These are phyloP conservation scores for Alternaria atra DNA, from an alignment of 2,329 filamentous ascomycete species.

Conservation along the genomic window DNA sequence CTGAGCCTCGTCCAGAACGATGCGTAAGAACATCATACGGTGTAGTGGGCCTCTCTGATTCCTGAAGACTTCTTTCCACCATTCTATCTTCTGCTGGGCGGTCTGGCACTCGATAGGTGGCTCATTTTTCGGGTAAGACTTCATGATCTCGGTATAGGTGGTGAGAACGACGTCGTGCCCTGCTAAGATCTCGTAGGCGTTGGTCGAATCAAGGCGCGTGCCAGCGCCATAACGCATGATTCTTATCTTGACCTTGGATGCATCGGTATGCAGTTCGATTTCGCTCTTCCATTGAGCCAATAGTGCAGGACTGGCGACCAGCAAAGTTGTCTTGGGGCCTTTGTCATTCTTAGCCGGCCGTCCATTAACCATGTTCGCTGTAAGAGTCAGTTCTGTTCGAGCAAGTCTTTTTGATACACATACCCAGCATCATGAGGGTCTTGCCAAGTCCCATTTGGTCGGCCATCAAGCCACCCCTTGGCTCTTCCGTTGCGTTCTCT, in stretches of 20 bases:
- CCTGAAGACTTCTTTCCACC: slow-evolving; percentile 46
- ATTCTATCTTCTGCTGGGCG: slow-evolving; percentile 51
- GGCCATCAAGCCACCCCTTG: slow-evolving; percentile 54
- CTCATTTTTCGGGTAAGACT: slow-evolving; percentile 54
- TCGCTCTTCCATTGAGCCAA: slow-evolving; percentile 53
- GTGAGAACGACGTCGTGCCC: slow-evolving; percentile 51
- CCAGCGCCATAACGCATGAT: slow-evolving; percentile 42
- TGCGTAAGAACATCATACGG: slow-evolving; percentile 53
- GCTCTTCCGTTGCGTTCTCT: slow-evolving; percentile 54
- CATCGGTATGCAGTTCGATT: slow-evolving; percentile 40
- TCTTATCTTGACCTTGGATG: slow-evolving; percentile 13
- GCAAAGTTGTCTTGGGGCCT: slow-evolving; percentile 50
- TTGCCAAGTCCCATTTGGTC: slow-evolving; percentile 57
- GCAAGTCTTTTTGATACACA: neutral
- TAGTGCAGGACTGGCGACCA: slow-evolving; percentile 54
- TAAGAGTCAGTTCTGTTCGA: slow-evolving; percentile 1
- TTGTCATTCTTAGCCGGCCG: slow-evolving; percentile 17
- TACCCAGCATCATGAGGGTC: slow-evolving; percentile 51
- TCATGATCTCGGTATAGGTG: slow-evolving; percentile 54
- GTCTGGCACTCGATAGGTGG: slow-evolving; percentile 50
- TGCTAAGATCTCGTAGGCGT: slow-evolving; percentile 17
- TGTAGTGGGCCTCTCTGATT: slow-evolving; percentile 47
- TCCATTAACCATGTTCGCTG: slow-evolving; percentile 57
- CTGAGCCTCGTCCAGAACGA: slow-evolving; percentile 68
- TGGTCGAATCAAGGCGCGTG: slow-evolving; percentile 34